Base-by-base conservation (phyloP, 1,139 yeast species). In the Kodamaea plutei region DNA sequence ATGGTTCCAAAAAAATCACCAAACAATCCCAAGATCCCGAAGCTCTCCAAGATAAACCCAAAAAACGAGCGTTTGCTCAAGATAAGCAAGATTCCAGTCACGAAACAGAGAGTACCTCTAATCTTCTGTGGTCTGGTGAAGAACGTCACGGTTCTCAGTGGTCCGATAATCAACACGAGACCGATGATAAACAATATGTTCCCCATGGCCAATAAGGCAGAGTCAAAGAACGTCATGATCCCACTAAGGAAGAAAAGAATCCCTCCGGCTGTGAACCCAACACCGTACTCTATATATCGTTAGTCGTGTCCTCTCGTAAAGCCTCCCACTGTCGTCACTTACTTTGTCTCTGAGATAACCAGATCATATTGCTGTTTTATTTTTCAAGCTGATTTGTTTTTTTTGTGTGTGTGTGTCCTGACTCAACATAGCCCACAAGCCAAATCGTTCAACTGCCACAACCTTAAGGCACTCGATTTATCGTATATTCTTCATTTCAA, bases 1-100 rank as follows among this genome's bases (percentile, higher is more conserved):
- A 91, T 80, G 14, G 95, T 85, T 9, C 95, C 91, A 50, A 87
- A 82, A 54, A 87, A 85, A 56, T 87, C 95, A 20, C 95, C 97
- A 60, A 91, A 91, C 31, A 91, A 66, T 5, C 89, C 89, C 43
- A 89, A 61, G 23, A 91, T 87, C 12, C 98, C 98, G 43, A 89
- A 65, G 34, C 84, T 75, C 56, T 91, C 98, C 35, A 91, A 64
- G 7, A 81, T 56, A 48, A 91, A 89, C 13, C 98, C 98, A 25
- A 82, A 52, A 51, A 91, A 84, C 5, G 97, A 77, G 61, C 81
- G 71, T 50, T 83, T 84, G 50, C 77, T 48, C 37, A 91, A 65
- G 36, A 91, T 89, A 44, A 91, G 62, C 13, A 79, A 37, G 17
- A 91, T 79, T 1, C 98, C 98, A 8, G 76, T 37, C 3, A 64